These are phyloP conservation scores for Hirschioporus abietinus DNA, from an alignment of 768 basidiomycete species.

Conservation along the genomic window DNA sequence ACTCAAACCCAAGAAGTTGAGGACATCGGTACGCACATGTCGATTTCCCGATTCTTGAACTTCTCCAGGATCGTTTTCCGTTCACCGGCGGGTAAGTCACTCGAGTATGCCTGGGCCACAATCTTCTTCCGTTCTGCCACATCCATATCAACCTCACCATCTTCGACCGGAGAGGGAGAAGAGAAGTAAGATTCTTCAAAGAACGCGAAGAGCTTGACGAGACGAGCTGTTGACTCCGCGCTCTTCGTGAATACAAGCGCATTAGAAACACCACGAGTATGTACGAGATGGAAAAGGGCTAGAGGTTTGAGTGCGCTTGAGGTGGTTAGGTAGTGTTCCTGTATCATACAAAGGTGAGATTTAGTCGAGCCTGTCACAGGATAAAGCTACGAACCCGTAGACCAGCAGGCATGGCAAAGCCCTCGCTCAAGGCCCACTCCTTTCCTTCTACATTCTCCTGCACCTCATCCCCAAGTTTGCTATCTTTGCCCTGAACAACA, in stretches of 20 bases:
- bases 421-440: constrained; percentile 44
- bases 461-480: constrained; percentile 28
- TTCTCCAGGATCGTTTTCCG: constrained; percentile 72
- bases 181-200: constrained; percentile 53
- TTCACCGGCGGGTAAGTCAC: constrained; percentile 70
- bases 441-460: constrained; percentile 39
- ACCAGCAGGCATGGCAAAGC: constrained; percentile 75
- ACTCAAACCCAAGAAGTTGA: neutral
- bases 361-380: constrained; percentile 2
- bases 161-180: constrained; percentile 15
- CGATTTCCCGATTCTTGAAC: constrained; percentile 76
- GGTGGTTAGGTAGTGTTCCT: constrained; percentile 88
- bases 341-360: neutral
- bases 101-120: constrained; percentile 74
- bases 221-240: constrained; percentile 80
- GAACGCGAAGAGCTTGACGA: constrained; percentile 76
- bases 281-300: constrained; percentile 81
- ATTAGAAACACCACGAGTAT: constrained; percentile 51
- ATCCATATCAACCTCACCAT: constrained; percentile 15
- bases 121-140: constrained; percentile 21
- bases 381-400: constrained; percentile 45
- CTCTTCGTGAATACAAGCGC: constrained; percentile 96
- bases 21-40: constrained; percentile 53
- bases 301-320: constrained; percentile 81
- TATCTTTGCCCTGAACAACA: constrained; percentile 58